Percentiles rank a stretch among this genome's conserved stretches.
Conservation (phyloP, 495 filamentous ascomycete genomes). For the Penicillium odoratum region DNA sequence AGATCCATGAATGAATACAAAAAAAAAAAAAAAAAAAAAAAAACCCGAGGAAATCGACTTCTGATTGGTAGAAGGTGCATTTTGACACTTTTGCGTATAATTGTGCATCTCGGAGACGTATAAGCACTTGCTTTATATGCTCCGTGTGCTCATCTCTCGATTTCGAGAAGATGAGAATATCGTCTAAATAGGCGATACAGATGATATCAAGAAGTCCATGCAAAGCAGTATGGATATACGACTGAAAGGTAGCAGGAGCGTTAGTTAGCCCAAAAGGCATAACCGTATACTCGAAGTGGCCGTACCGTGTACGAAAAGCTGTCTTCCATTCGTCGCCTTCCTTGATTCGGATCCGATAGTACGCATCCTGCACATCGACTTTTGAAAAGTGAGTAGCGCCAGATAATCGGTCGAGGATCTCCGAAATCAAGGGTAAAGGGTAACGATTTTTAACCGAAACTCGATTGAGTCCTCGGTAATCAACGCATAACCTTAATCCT, state of each 20-base stretch:
- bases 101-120: not conserved
- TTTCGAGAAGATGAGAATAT: not conserved
- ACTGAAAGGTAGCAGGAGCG: too few relatives aligned
- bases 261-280: slow-evolving; percentile 3
- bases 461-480: too few relatives aligned
- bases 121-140: not conserved
- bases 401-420: not conserved
- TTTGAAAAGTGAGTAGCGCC: not conserved
- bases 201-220: not conserved
- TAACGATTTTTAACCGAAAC: too few relatives aligned
- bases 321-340: not conserved
- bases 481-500: too few relatives aligned
- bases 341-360: not conserved
- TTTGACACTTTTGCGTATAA: not conserved
- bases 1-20: too few relatives aligned
- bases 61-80: not conserved
- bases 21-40: too few relatives aligned
- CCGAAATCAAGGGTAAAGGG: too few relatives aligned
- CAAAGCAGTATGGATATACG: not conserved
- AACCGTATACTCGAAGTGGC: slow-evolving; percentile 1
- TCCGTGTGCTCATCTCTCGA: not conserved
- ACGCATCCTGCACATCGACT: not conserved
- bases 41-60: too few relatives aligned
- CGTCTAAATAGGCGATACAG: not conserved
- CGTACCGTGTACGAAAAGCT: not conserved